These are phyloP conservation scores for Lepiota subincarnata DNA, from an alignment of 768 basidiomycete species.

Conservation along the genomic window DNA sequence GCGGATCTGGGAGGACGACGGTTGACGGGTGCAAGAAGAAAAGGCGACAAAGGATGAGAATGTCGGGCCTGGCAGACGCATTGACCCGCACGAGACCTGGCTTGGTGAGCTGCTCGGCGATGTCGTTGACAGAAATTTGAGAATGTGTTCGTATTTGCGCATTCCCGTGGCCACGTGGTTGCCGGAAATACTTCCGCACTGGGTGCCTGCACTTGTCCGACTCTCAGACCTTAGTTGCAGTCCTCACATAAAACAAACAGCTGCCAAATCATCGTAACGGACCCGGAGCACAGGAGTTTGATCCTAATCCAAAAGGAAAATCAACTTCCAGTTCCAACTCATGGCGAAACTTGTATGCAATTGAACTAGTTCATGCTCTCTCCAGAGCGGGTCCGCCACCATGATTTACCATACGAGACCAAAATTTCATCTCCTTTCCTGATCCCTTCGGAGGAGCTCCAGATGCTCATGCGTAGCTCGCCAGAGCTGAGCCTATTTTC, in stretches of 20 bases:
- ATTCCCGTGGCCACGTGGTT: no score
- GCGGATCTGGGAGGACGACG: conserved; percentile 25
- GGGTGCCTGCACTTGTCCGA: no score
- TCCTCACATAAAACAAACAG: no score
- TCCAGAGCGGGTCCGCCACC: conserved; percentile 59
- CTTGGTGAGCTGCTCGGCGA: conserved; percentile 8
- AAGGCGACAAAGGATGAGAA: conserved; percentile 55
- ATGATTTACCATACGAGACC: conserved; percentile 84
- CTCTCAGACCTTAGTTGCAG: neutral
- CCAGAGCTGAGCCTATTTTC: conserved; percentile 51
- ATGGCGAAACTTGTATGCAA: neutral
- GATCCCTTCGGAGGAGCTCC: conserved; percentile 56
- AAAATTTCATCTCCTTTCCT: conserved; percentile 81
- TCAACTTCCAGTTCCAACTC: neutral
- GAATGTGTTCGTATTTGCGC: conserved; percentile 23
- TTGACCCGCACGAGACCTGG: conserved; percentile 35
- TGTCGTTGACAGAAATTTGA: conserved; percentile 26
- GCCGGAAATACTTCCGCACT: neutral
- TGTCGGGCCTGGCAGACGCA: conserved; percentile 44
- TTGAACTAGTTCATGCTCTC: neutral
- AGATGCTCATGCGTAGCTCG: conserved; percentile 74
- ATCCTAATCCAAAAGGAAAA: neutral
- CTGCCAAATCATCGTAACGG: no score
- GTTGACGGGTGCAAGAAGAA: conserved; percentile 49
- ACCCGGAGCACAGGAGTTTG: neutral